Evolutionary conservation across 1,284 basidiomycete species (phyloP), one percentile per base, ranked within the genome.

Genomic region (Rhizopogon parksii): DNA sequence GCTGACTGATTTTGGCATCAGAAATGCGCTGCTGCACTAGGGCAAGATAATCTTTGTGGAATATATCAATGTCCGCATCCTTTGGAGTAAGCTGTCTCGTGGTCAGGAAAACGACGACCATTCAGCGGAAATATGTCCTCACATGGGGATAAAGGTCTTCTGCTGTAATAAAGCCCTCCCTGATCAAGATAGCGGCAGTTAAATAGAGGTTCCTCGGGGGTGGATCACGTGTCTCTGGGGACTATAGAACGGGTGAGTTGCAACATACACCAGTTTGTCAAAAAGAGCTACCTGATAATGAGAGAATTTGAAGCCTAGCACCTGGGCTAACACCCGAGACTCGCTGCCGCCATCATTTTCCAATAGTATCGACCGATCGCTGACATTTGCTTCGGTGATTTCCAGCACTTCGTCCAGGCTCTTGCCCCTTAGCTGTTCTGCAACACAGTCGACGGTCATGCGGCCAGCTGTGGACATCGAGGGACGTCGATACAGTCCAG

Each of bases 221-320:
- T 38, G 70, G 56, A 70, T 88, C 79, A 14, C 71, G 66, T 6
- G 77, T 73, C 36, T 85, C 83, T 30, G 75, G 62, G 24, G 74
- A 71, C 83, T 88, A 58, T 0, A 46, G 25, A 15, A 34, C 34
- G 17, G 15, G 52, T 67, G 56, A 64, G 53, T 56, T 30, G 34
- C 37, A 40, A 30, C 46, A 12, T 40, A 32, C 47, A 12, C 45
- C 14, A n/a, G 21, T 25, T 8, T 2, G 12, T 12, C 19, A 8
- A 6, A 49, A 21, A 30, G 8, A 45, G 34, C 50, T 56, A 90
- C 90, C 70, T 92, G 85, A 68, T 95, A 97, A 67, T 88, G 85
- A 8, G 78, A 77, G 62, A 96, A 96, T 66, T 99, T 98, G 78
- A 98, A 98, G 17, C 95, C 95, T 11, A 99, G 73, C 1, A 98